Conservation (phyloP, 495 filamentous ascomycete genomes). For the Thermochaetoides thermophila region DNA sequence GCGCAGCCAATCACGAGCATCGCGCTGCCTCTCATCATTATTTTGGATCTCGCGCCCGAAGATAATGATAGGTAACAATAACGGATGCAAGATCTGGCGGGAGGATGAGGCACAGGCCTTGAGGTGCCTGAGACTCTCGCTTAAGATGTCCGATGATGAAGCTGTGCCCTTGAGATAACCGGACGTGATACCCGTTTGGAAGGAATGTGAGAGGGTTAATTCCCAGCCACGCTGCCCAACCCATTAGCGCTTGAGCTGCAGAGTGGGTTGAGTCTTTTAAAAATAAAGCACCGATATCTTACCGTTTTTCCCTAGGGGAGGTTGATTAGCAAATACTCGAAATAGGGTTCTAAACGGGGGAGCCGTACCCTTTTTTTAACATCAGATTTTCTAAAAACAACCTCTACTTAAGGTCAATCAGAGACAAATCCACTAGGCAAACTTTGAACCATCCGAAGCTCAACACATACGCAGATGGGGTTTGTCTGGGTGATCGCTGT, state of each 20-base stretch:
- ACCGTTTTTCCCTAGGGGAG: no score
- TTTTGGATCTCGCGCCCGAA: conserved; percentile 36
- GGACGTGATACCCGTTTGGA: conserved; percentile 33
- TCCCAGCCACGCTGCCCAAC: conserved; percentile 44
- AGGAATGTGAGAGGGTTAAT: conserved; percentile 40
- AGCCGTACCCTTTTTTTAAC: no score
- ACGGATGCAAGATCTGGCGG: conserved; percentile 34
- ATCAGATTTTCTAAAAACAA: no score
- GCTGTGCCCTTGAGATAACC: conserved; percentile 40
- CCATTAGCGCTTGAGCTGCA: no score
- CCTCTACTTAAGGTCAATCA: no score
- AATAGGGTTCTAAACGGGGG: no score
- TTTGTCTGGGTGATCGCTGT: conserved; percentile 32
- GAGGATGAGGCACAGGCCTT: conserved; percentile 27
- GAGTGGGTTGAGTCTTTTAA: no score
- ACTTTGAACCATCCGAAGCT: no score
- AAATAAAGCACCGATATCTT: no score
- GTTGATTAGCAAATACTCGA: no score
- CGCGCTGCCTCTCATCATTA: conserved; percentile 39
- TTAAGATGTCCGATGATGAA: conserved; percentile 33
- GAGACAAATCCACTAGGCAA: no score
- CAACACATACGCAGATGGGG: conserved; percentile 39
- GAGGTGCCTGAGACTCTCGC: conserved; percentile 30
- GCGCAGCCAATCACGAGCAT: conserved; percentile 40
- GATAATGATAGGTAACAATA: conserved; percentile 38